Base-by-base conservation (phyloP, 169 alveolate species). In the Plasmodium vinckei region DNA sequence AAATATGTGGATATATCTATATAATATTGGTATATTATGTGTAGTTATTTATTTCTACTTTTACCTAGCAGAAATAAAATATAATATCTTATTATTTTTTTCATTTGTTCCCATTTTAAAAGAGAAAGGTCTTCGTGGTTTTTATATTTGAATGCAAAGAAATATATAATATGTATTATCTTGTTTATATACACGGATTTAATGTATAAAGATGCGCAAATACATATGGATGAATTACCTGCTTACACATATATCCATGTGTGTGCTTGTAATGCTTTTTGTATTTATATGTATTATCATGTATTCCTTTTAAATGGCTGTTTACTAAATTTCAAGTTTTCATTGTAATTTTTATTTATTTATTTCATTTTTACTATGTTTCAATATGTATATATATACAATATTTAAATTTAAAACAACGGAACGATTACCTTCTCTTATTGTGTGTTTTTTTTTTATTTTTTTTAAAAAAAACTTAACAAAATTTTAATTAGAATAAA, bases 51-150 rank as follows among this genome's bases (percentile, higher is more conserved):
- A 23, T 23, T 17, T 5, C 9, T 51, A 63, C 25, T 5, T 25
- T 10, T 27, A 33, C 53, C 6, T 9, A 27, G 12, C n/a, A 25
- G 56, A 25, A 63, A 39, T 13, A 23, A 27, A 25, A 47, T 7
- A 21, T 47, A 21, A 15, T 21, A 47, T 9, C 51, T 19, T 42
- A 19, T 59, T 21, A 46, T 60, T 44, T 75, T 61, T 54, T 60
- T 61, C 46, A 15, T 51, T 61, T 23, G 27, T 47, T 6, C 21
- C 42, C 49, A 39, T 60, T 47, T 61, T 10, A 77, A 77, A 63
- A 9, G 88, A 77, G 88, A 77, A 77, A 44, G 59, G 42, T 63
- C 88, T 49, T 69, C 47, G 10, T 25, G 54, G 59, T 68, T 19
- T 51, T 51, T 21, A 77, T 21, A n/a, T 77, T 25, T 77, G 2